Conservation (phyloP, 768 basidiomycete genomes). For the Pleurotus ostreatus region DNA sequence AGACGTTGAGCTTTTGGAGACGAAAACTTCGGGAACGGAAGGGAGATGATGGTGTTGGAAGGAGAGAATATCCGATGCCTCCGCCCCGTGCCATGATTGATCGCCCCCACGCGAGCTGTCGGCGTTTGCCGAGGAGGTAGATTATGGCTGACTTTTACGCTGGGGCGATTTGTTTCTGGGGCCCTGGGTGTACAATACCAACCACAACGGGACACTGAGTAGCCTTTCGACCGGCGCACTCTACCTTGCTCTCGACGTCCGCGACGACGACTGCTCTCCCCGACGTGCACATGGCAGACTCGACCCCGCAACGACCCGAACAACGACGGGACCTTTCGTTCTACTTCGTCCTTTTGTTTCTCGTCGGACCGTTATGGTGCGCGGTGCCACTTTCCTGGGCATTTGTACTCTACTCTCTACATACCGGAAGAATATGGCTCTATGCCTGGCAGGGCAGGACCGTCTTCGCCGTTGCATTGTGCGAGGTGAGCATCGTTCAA, state of each 20-base stretch:
- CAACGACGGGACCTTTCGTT: constrained; percentile 42
- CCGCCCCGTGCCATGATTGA: constrained; percentile 5
- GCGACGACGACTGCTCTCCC: neutral
- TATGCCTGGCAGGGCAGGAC: constrained; percentile 33
- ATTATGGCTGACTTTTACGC: neutral
- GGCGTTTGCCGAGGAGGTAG: constrained; percentile 1
- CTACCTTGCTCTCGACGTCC: constrained; percentile 1
- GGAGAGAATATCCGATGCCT: constrained; percentile 7
- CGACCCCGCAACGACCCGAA: too few relatives aligned
- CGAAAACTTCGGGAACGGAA: constrained; percentile 24
- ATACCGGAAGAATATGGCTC: constrained; percentile 35
- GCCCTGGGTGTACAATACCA: neutral
- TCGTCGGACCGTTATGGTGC: constrained; percentile 64
- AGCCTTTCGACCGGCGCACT: neutral
- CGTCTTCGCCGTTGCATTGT: constrained; percentile 47
- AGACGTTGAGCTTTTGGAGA: constrained; percentile 27
- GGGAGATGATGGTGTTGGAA: constrained; percentile 16
- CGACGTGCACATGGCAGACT: neutral
- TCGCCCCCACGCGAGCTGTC: constrained; percentile 1
- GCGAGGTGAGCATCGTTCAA: constrained; percentile 45
- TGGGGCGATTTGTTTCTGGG: neutral
- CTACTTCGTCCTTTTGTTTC: constrained; percentile 51
- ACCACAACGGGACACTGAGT: neutral
- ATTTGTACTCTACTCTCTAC: constrained; percentile 50
- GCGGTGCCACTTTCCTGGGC: constrained; percentile 62